Conservation (phyloP, 2,329 filamentous ascomycete species). For the Aspergillus fischeri region DNA sequence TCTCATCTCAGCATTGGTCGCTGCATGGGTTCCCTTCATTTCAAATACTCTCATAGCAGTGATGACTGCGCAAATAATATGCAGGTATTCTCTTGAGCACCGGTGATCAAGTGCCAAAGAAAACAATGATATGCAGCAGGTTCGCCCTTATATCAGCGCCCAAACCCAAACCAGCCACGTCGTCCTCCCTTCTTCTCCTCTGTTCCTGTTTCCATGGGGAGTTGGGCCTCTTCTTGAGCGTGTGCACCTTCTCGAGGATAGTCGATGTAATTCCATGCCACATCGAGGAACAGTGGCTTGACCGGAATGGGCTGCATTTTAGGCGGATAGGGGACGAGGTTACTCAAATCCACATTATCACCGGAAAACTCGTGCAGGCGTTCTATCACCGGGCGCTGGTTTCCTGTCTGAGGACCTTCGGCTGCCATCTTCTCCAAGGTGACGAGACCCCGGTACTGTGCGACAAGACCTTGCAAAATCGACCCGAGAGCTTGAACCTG, state of each 20-base stretch:
- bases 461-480: slow-evolving; percentile 67
- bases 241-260: slow-evolving; percentile 63
- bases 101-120: not conserved
- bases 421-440: slow-evolving; percentile 67
- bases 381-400: slow-evolving; percentile 64
- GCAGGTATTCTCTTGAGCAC: not conserved
- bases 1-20: not conserved
- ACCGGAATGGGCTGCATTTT: slow-evolving; percentile 78
- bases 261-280: slow-evolving; percentile 95
- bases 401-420: slow-evolving; percentile 38
- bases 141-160: slow-evolving; percentile 28
- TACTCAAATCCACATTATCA: slow-evolving; percentile 67
- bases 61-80: not conserved
- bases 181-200: slow-evolving; percentile 53
- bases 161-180: slow-evolving; percentile 75
- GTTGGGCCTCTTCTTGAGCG: slow-evolving; percentile 25
- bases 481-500: slow-evolving; percentile 57
- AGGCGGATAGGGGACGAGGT: slow-evolving; percentile 83
- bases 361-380: slow-evolving; percentile 70
- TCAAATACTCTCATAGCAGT: not conserved
- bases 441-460: slow-evolving; percentile 79
- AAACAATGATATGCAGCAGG: not conserved
- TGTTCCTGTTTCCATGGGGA: slow-evolving; percentile 21
- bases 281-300: slow-evolving; percentile 93
- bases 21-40: not conserved